Base-by-base conservation (phyloP, 2,329 filamentous ascomycete species). In the Fusarium sp. region DNA sequence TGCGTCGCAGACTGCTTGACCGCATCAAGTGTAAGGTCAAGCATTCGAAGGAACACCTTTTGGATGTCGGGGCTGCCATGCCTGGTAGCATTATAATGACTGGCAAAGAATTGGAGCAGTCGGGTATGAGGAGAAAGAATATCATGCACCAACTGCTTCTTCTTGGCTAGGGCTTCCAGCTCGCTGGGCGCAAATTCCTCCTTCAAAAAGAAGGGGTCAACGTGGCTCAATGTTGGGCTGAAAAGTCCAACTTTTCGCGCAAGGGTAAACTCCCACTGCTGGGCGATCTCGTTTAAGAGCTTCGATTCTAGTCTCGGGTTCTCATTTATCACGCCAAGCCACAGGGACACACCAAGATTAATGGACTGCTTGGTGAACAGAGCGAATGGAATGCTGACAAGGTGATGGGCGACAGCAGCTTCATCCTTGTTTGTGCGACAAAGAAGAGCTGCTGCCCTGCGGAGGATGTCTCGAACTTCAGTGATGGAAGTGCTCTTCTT, bases 271-370 rank as follows among this genome's bases (percentile, higher is more conserved):
- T 98, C 94, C 92, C 94, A 99, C 62, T 94, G 91, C 71, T 95
- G 90, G 9, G 90, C 89, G 68, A 98, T 91, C 72, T 96, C 92
- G 48, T 88, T 88, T 29, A 99, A 78, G 52, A 99, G 87, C 58
- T 93, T 88, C 9, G 94, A 85, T 74, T 97, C 93, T 76, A 97
- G 88, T 52, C 86, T 85, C 3, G 93, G 91, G 70, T 97, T 98
- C 74, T 99, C 95, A 69, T 98, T 95, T 70, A 98, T 96, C 13
- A 98, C 91, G 23, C 95, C 95, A 58, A 97, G 87, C 95, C 95
- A 99, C 7, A 99, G 80, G 4, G 95, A 97, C 32, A 97, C 90
- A 6, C 95, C 96, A 46, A 98, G 86, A 72, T 97, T 96, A 73
- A 99, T 95, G 2, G 93, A 95, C 70, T 96, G 91, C 73, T 96